Evolutionary conservation across 768 basidiomycete species (phyloP), one percentile per base, ranked within the genome.

Genomic region (Neoboletus brunneissimus): DNA sequence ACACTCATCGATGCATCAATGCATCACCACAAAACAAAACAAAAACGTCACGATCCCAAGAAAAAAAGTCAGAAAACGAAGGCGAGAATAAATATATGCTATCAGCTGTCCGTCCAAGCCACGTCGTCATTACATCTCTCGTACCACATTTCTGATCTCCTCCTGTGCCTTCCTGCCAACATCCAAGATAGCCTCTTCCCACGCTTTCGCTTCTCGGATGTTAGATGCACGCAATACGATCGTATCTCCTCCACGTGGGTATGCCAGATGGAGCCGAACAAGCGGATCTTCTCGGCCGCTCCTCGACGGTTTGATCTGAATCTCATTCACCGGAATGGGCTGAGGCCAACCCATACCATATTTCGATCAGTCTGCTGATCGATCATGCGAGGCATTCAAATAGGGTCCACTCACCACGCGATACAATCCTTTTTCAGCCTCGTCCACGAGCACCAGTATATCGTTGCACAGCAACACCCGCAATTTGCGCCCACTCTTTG

Each of bases 391-490:
- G 38, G 9, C 13, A 35, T 20, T 40, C 25, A 23, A 20, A n/a
- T 5, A 3, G 1, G 3, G 23, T 10, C 34, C n/a, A 74, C 85
- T 63, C 51, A 94, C 94, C 84, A 94, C 89, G 38, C 89, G 83
- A 71, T 95, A 95, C 15, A 96, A 67, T 13, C 83, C 85, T 58
- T 80, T 84, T 27, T 81, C 81, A 0, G 72, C 70, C 32, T 85
- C 86, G 61, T 94, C 91, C 20, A 92, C 87, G 54, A 98, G 77
- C 4, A 98, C 85, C 46, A 98, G 70, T 41, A 96, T 89, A 66
- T 98, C 96, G 65, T 82, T 96, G 65, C 94, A 98, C 59, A 98
- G 71, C 71, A 94, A 86, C 7, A 79, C 83, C 40, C 85, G 79
- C 44, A 98, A 71, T 67, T 84, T 90, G 49, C 89, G 77, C 4